Base-by-base conservation (phyloP, 176 grass and related monocot species). In the Rhipidocladum racemiflorum region DNA sequence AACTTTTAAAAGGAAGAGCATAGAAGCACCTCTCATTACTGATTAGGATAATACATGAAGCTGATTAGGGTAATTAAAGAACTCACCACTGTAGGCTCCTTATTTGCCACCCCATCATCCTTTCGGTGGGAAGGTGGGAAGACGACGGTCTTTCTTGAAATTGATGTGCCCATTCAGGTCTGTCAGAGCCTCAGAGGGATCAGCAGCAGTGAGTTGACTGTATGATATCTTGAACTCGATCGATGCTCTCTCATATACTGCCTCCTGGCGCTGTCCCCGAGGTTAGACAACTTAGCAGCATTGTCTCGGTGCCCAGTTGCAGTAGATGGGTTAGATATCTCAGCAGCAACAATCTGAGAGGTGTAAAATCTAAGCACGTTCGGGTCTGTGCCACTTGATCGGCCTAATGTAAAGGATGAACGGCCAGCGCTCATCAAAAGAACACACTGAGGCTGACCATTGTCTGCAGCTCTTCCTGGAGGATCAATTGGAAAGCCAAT, bases 81-180 rank as follows among this genome's bases (percentile, higher is more conserved):
- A 80, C 96, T 95, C 87, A 99, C 97, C 83, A 21, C 80, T 35
- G 81, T 60, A 79, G 87, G 85, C 30, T 99, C 93, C 80, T 95
- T 91, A 48, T 67, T 87, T 89, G 56, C 51, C 9, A 12, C 64
- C 20, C n/a, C 87, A 7, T 93, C 92, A 83, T 99, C 91, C 60
- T 95, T 99, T 65, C 78, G 87, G 82, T 95, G 97, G 65, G n/a
- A n/a, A n/a, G n/a, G n/a, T n/a, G n/a, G n/a, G 97, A 99, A 76
- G 92, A 93, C 7, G 93, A 93, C 12, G 93, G 89, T n/a, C 83
- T 89, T 83, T 99, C 91, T 72, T 93, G 84, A 48, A 96, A 90
- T 79, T 90, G 91, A 68, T 89, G 67, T 23, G 56, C 73, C 92
- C 89, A 87, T 73, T 91, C 87, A 44, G 82, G 74, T 74, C 78